A percentile compares a stretch with the other conserved stretches of the same genome.
Conservation (phyloP, 1,284 basidiomycete genomes). For the Leccinum solheimii region DNA sequence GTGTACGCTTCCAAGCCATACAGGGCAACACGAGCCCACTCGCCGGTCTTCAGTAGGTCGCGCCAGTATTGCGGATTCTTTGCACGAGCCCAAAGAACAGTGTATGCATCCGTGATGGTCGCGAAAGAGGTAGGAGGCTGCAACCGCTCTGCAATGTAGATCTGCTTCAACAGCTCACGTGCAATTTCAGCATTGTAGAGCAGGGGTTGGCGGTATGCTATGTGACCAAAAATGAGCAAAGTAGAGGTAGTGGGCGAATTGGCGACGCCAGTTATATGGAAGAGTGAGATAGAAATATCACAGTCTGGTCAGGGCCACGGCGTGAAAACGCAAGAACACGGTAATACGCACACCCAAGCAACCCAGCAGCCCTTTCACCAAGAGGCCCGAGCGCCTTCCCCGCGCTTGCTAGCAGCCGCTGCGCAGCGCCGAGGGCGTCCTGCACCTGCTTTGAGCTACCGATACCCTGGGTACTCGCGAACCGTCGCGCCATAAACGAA, state of each 20-base stretch:
- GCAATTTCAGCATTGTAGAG: slow-evolving; percentile 84
- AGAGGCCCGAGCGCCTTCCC: slow-evolving; percentile 59
- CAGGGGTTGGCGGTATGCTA: slow-evolving; percentile 83
- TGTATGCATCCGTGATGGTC: slow-evolving; percentile 70
- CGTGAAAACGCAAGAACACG: not conserved
- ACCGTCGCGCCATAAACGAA: slow-evolving; percentile 22
- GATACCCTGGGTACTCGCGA: slow-evolving; percentile 34
- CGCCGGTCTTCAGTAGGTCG: slow-evolving; percentile 67
- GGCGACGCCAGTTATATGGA: not conserved
- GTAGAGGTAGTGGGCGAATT: not conserved
- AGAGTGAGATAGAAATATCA: not conserved
- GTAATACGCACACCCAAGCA: slow-evolving; percentile 63
- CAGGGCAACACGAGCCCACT: slow-evolving; percentile 77
- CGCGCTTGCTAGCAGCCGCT: slow-evolving; percentile 55
- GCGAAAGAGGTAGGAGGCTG: slow-evolving; percentile 75
- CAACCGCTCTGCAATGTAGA: slow-evolving; percentile 88
- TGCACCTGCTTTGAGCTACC: slow-evolving; percentile 66
- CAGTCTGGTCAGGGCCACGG: slow-evolving; percentile 6
- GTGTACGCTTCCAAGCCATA: slow-evolving; percentile 90
- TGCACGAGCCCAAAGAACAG: slow-evolving; percentile 70
- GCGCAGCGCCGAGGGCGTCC: slow-evolving; percentile 58
- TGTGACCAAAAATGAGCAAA: not conserved
- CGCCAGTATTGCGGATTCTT: slow-evolving; percentile 71
- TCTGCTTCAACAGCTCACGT: slow-evolving; percentile 84
- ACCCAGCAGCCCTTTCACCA: slow-evolving; percentile 56